Conservation (phyloP, 2,329 filamentous ascomycete species). For the Exophiala oligosperma region DNA sequence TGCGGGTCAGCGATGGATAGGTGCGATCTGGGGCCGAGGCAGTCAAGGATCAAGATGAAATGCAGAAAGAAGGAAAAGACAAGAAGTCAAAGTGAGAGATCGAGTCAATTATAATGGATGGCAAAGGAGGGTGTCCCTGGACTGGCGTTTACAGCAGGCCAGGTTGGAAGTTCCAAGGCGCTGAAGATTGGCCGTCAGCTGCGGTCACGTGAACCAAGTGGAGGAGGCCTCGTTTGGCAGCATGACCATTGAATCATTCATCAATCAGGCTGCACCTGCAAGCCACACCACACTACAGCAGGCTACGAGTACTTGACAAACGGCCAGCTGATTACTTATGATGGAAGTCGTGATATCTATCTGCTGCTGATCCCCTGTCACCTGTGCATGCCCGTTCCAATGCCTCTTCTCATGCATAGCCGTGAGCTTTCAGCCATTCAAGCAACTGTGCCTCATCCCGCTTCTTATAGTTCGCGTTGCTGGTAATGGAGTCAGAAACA, state of each 20-base stretch:
- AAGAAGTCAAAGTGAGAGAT: background rate
- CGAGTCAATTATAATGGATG: conserved; percentile 3
- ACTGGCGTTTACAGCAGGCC: background rate
- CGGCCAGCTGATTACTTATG: background rate
- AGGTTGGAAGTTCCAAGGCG: background rate
- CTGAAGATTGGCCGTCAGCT: background rate
- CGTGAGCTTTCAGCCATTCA: conserved; percentile 73
- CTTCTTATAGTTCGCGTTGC: conserved; percentile 77
- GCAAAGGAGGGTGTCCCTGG: background rate
- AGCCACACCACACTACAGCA: background rate
- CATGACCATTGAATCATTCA: background rate
- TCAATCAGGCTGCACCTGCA: background rate
- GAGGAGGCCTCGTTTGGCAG: conserved; percentile 2
- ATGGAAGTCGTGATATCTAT: background rate
- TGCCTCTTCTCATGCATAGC: conserved; percentile 48
- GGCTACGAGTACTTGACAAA: background rate
- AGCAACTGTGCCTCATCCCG: conserved; percentile 71
- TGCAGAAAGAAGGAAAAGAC: background rate
- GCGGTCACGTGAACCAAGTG: background rate
- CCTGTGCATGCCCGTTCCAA: background rate
- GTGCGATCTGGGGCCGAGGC: background rate
- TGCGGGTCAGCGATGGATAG: background rate
- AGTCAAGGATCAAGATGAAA: background rate
- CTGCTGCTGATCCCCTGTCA: background rate
- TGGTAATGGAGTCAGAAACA: conserved; percentile 80